Conservation (phyloP, 129 eudicot genomes). For the Heracleum sosnowskyi region DNA sequence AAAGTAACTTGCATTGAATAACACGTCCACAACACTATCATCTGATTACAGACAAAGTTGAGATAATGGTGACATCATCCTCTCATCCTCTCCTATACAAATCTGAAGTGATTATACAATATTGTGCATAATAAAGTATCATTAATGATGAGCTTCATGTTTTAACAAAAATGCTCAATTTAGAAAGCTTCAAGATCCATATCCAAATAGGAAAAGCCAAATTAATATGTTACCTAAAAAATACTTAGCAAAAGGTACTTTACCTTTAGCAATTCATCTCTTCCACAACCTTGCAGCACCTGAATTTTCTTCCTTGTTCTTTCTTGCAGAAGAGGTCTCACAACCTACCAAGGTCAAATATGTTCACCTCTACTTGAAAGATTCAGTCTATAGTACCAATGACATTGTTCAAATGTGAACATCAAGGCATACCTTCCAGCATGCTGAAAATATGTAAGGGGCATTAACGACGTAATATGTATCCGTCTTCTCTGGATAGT, state of each 20-base stretch:
- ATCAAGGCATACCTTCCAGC: slow-evolving; percentile 76
- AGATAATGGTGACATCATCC: background rate
- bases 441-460: slow-evolving; percentile 93
- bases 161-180: slow-evolving; percentile 1
- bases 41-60: background rate
- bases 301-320: slow-evolving; percentile 88
- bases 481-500: slow-evolving; percentile 97
- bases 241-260: background rate
- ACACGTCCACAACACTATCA: background rate
- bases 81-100: background rate
- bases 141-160: background rate
- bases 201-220: background rate
- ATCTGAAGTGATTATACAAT: background rate
- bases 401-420: slow-evolving; percentile 12
- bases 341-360: slow-evolving; percentile 52
- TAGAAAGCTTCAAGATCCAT: background rate
- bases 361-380: background rate
- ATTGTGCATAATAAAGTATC: background rate
- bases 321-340: slow-evolving; percentile 85
- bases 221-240: background rate
- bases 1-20: background rate
- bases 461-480: slow-evolving; percentile 90
- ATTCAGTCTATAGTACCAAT: background rate
- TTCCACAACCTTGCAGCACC: slow-evolving; percentile 82
- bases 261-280: slow-evolving; percentile 80